phyloP scores from a whole-genome alignment of 441 rosid genomes.

The Erodium moschatum region DNA sequence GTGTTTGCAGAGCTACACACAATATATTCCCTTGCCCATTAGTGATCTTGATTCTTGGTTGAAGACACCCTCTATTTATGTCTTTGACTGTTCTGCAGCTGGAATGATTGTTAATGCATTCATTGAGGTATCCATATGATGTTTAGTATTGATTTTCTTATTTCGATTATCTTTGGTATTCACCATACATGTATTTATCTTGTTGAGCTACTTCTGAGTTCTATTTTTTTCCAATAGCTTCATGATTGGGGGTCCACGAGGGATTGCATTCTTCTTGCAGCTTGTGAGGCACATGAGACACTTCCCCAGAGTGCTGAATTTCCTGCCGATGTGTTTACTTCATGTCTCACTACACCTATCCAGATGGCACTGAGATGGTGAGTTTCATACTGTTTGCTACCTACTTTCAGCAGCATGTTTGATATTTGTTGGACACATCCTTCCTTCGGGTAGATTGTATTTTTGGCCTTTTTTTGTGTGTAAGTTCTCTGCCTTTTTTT shows the following conservation, averaged over 20 bases:
- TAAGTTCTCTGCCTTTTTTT: no score
- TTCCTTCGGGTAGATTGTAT: conserved; percentile 8
- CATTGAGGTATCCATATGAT: conserved; percentile 47
- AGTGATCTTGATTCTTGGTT: conserved; percentile 96
- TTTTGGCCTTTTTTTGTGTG: neutral
- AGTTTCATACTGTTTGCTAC: conserved; percentile 22
- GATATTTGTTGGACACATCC: neutral
- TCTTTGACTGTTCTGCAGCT: conserved; percentile 99
- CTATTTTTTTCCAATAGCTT: conserved; percentile 43
- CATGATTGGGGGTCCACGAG: conserved; percentile 63
- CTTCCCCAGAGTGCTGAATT: conserved; percentile 92
- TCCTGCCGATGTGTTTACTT: conserved; percentile 97
- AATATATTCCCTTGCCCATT: conserved; percentile 86
- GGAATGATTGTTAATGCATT: conserved; percentile 93
- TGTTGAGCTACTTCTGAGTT: conserved; percentile 13
- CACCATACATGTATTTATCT: conserved; percentile 11
- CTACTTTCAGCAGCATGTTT: conserved; percentile 12
- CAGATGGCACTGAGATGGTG: conserved; percentile 98
- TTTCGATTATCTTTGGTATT: conserved; percentile 12
- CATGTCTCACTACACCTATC: conserved; percentile 95
- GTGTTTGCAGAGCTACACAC: conserved; percentile 75
- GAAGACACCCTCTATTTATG: conserved; percentile 92
- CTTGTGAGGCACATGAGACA: conserved; percentile 96
- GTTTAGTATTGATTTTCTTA: neutral
- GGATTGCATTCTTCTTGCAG: conserved; percentile 96